phyloP scores from a whole-genome alignment of 2,329 filamentous ascomycete genomes.

The Penicillium polonicum region DNA sequence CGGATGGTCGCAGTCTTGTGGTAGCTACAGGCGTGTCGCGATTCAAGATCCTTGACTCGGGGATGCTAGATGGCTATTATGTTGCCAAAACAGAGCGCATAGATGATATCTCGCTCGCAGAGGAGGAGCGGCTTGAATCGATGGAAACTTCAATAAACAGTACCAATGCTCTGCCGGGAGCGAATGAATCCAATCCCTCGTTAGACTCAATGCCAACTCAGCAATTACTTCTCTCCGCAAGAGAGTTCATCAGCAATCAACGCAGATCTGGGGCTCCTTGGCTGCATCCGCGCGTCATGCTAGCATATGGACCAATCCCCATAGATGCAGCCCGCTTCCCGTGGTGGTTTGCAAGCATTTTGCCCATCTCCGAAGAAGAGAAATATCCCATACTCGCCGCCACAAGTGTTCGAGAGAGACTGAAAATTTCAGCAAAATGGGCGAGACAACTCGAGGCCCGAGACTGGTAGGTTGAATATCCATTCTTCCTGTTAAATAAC shows the following conservation, averaged over 20 bases:
- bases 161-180: slow-evolving; percentile 23
- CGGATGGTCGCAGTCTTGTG: slow-evolving; percentile 78
- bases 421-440: slow-evolving; percentile 83
- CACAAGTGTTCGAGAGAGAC: slow-evolving; percentile 71
- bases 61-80: slow-evolving; percentile 72
- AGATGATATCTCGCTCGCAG: slow-evolving; percentile 76
- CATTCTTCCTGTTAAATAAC: slow-evolving; percentile 2
- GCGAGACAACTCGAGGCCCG: slow-evolving; percentile 68
- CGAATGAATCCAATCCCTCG: slow-evolving; percentile 26
- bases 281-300: slow-evolving; percentile 69
- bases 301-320: slow-evolving; percentile 75
- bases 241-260: slow-evolving; percentile 69
- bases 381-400: slow-evolving; percentile 75
- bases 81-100: slow-evolving; percentile 74
- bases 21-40: slow-evolving; percentile 74
- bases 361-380: slow-evolving; percentile 73
- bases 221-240: slow-evolving; percentile 64
- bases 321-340: slow-evolving; percentile 74
- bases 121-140: slow-evolving; percentile 75
- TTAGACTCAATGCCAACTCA: slow-evolving; percentile 63
- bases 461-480: slow-evolving; percentile 61
- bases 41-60: slow-evolving; percentile 65
- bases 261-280: slow-evolving; percentile 67
- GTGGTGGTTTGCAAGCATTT: slow-evolving; percentile 84
- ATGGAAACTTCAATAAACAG: slow-evolving; percentile 54